Evolutionary conservation across 1,284 basidiomycete species (phyloP), one percentile per base, ranked within the genome.

Genomic region (Tilletia walkeri): DNA sequence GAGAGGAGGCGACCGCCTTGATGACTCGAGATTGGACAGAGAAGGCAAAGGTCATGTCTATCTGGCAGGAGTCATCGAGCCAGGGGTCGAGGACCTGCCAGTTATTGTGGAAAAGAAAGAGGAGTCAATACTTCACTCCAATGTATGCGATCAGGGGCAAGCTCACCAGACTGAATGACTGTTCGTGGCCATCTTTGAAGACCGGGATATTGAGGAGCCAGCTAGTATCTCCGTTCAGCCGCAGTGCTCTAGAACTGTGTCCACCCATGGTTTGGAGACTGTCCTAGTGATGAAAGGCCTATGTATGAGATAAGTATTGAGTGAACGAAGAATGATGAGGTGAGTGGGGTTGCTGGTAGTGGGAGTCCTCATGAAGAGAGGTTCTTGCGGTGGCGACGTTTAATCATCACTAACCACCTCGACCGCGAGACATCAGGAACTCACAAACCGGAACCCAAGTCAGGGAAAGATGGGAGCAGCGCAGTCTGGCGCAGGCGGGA

Each of bases 41-140:
- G 65, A 72, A 72, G 16, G 50, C 36, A 54, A 63, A 45, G 20
- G 24, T 30, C 36, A 50, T 69, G 66, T 72, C 70, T 30, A 69
- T 48, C 59, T 72, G 70, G n/a, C n/a, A 18, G 38, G 68, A 34
- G 6, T 66, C 63, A 24, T 47, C 24, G 4, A 72, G 65, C 70
- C 70, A 72, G 3, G 70, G 70, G 50, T 72, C 70, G 49, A 72
- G 49, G 3, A 72, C 54, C 70, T 69, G 63, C 2, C 41, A 45
- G 41, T 9, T 45, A 12, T 45, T 7, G 41, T 45, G 41, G 14
- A 45, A 14, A 45, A 36, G 18, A 14, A 45, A 36, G 18, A 9
- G 9, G 39, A n/a, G 38, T 61, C 16, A 30, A 47, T 4, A 39
- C 18, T 36, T n/a, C 2, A 18, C 6, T 53, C 14, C 59, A n/a